Evolutionary conservation across 768 basidiomycete species (phyloP).

Genomic region (Trametes villosa): DNA sequence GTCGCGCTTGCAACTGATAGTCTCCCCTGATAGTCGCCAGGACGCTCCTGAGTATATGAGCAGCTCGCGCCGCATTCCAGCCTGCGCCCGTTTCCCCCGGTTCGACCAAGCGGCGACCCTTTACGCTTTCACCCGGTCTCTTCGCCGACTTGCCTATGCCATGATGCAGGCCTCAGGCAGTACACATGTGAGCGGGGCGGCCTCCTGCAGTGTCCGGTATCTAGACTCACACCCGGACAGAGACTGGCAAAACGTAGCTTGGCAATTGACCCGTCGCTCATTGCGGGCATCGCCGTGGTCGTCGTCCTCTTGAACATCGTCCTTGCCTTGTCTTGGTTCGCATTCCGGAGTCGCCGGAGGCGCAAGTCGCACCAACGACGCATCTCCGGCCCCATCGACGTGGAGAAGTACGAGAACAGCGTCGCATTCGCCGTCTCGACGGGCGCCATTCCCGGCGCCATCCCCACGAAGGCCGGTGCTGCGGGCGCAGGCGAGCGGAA

Average conservation of each 20-base stretch:
- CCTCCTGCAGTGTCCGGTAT: constrained; percentile 3
- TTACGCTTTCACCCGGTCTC: background rate
- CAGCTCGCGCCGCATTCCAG: background rate
- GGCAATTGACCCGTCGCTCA: constrained; percentile 13
- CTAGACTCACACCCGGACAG: constrained; percentile 16
- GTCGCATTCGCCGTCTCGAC: constrained; percentile 11
- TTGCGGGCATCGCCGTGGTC: constrained; percentile 23
- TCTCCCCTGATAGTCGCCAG: constrained; percentile 8
- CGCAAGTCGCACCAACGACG: constrained; percentile 14
- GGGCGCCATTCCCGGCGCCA: constrained; percentile 4
- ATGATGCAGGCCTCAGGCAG: constrained; percentile 10
- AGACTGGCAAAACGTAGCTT: constrained; percentile 17
- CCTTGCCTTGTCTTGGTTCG: constrained; percentile 14
- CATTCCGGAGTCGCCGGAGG: constrained; percentile 2
- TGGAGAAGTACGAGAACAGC: constrained; percentile 20
- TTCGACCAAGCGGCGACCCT: background rate
- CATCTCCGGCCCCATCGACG: constrained; percentile 15
- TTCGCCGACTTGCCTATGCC: background rate
- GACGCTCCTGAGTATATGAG: no score
- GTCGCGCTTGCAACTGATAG: background rate
- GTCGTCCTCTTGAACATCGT: constrained; percentile 21
- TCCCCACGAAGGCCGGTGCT: constrained; percentile 9
- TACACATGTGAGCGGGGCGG: constrained; percentile 7
- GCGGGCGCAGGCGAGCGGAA: constrained; percentile 4
- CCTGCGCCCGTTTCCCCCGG: background rate